These are phyloP conservation scores for Pythium brachiatum DNA, from an alignment of 352 stramenopile genomes.

Conservation along the genomic window DNA sequence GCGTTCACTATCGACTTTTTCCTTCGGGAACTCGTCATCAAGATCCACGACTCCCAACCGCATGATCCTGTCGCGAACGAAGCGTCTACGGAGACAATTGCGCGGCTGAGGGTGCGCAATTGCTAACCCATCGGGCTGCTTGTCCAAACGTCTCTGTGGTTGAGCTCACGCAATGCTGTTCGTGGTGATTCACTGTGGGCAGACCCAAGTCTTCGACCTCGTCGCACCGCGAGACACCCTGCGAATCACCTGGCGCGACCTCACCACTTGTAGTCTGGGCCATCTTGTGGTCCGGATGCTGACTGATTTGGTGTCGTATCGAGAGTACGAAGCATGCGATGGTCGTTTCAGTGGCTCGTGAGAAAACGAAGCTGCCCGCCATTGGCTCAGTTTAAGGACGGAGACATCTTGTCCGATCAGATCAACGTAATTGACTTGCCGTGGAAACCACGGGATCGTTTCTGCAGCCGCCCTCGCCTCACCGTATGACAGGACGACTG, in stretches of 20 bases:
- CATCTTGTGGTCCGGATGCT: conserved; percentile 56
- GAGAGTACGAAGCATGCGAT: conserved; percentile 45
- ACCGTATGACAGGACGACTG: too few species aligned
- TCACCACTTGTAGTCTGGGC: conserved; percentile 47
- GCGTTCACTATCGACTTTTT: conserved; percentile 64
- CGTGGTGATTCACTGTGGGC: neutral
- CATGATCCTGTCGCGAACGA: conserved; percentile 21
- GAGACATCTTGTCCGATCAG: too few species aligned
- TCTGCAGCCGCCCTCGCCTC: too few species aligned
- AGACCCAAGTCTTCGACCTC: conserved; percentile 68
- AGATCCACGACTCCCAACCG: conserved; percentile 34
- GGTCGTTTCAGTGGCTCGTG: conserved; percentile 33
- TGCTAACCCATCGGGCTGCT: neutral
- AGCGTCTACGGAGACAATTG: neutral
- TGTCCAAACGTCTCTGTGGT: neutral
- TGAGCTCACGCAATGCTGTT: neutral
- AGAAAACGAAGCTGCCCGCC: too few species aligned
- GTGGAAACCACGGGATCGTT: too few species aligned
- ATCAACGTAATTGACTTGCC: too few species aligned
- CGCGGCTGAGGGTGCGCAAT: conserved; percentile 34
- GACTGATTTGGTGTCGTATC: conserved; percentile 58
- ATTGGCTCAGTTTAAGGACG: too few species aligned
- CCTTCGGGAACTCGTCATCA: conserved; percentile 49
- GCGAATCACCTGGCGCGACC: conserved; percentile 58
- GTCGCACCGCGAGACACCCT: conserved; percentile 37